These are phyloP conservation scores for Naganishia vishniacii DNA, from an alignment of 768 basidiomycete genomes.

Conservation along the genomic window DNA sequence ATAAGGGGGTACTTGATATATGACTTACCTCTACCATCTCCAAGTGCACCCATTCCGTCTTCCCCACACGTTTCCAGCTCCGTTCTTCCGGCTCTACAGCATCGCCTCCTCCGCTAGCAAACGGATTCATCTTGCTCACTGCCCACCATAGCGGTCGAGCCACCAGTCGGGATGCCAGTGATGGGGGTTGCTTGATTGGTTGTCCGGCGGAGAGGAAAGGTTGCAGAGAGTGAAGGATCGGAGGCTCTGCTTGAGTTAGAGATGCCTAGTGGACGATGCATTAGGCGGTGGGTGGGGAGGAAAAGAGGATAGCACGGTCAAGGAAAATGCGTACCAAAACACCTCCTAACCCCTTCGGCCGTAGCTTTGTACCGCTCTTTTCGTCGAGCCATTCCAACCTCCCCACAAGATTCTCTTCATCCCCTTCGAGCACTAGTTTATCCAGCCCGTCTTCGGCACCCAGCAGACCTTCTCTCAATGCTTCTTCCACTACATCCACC, in stretches of 20 bases:
- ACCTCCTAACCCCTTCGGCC: conserved; percentile 45
- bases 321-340: conserved; percentile 41
- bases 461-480: conserved; percentile 36
- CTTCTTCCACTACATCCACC: conserved; percentile 47
- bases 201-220: conserved; percentile 37
- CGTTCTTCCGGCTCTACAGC: conserved; percentile 36
- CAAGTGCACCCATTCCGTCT: conserved; percentile 40
- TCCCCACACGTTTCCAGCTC: conserved; percentile 37
- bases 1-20: neutral
- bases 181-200: conserved; percentile 39
- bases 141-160: conserved; percentile 48
- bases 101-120: conserved; percentile 31
- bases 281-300: too few species aligned
- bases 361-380: conserved; percentile 15
- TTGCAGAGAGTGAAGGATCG: conserved; percentile 34
- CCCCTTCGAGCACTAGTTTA: conserved; percentile 36
- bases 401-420: conserved; percentile 35
- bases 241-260: conserved; percentile 26
- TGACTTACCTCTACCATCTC: conserved; percentile 43
- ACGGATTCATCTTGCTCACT: conserved; percentile 44
- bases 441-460: conserved; percentile 30
- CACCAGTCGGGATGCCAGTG: conserved; percentile 36
- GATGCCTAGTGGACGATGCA: conserved; percentile 32
- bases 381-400: conserved; percentile 32
- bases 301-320: too few species aligned